Percentiles rank a stretch among this genome's conserved stretches.
Conservation (phyloP, 805 yeast genomes). For the Priceomyces fermenticarens region DNA sequence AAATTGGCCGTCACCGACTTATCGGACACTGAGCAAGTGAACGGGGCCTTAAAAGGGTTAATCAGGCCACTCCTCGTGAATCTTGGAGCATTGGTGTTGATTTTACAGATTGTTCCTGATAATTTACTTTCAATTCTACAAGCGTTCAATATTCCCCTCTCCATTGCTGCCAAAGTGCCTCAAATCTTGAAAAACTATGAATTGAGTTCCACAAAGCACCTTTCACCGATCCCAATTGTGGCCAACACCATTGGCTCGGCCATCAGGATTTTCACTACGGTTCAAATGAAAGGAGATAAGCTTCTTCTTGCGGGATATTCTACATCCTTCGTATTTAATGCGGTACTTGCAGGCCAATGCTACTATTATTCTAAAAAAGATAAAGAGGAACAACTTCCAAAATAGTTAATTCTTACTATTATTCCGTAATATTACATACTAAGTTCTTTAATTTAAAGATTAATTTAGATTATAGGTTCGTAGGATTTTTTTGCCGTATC, state of each 20-base stretch:
- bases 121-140: slow-evolving; percentile 27
- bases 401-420: too few species aligned
- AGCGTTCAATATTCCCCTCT: slow-evolving; percentile 36
- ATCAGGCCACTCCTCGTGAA: slow-evolving; percentile 25
- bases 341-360: slow-evolving; percentile 35
- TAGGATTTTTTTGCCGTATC: too few species aligned
- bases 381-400: background rate
- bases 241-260: slow-evolving; percentile 40
- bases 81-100: slow-evolving; percentile 23
- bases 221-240: slow-evolving; percentile 35
- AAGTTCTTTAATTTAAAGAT: background rate
- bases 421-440: background rate
- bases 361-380: slow-evolving; percentile 17
- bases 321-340: slow-evolving; percentile 32
- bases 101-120: slow-evolving; percentile 31
- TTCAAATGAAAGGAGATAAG: slow-evolving; percentile 24
- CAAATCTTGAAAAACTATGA: slow-evolving; percentile 34
- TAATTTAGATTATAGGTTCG: background rate
- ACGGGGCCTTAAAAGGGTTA: slow-evolving; percentile 15
- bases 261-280: slow-evolving; percentile 39
- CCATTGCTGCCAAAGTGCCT: slow-evolving; percentile 36
- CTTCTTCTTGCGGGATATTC: slow-evolving; percentile 39
- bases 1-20: slow-evolving; percentile 13
- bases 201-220: slow-evolving; percentile 35
- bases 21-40: slow-evolving; percentile 16